Percentiles rank a stretch among this genome's conserved stretches.
These are phyloP conservation scores for Butyriboletus loyo DNA, from an alignment of 768 basidiomycete genomes.

Conservation along the genomic window DNA sequence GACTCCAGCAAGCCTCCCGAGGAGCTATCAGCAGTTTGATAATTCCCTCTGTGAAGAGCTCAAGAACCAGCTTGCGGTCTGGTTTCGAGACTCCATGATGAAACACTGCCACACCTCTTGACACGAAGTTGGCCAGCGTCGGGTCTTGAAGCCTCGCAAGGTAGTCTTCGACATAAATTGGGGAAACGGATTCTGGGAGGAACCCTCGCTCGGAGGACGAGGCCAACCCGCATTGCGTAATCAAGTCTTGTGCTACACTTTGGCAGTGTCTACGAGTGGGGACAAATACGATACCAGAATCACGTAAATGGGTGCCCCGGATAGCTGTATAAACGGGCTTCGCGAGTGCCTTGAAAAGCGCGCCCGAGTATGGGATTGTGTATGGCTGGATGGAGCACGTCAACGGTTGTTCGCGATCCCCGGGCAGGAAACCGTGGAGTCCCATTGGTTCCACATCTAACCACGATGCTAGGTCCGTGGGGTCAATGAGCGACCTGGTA, in stretches of 20 bases:
- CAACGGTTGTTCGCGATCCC: conserved; percentile 79
- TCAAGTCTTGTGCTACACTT: conserved; percentile 72
- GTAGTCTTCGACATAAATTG: conserved; percentile 57
- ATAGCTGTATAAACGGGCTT: conserved; percentile 86
- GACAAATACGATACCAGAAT: conserved; percentile 78
- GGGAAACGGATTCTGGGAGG: conserved; percentile 47
- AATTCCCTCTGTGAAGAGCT: conserved; percentile 77
- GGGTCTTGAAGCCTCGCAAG: conserved; percentile 58
- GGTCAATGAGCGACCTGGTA: conserved; percentile 75
- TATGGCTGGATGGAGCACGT: conserved; percentile 69
- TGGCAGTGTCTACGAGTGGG: conserved; percentile 79
- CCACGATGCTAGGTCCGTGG: conserved; percentile 81
- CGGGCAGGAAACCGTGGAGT: conserved; percentile 76
- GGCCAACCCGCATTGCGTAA: conserved; percentile 83
- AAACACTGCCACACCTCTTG: conserved; percentile 86
- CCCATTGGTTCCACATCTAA: conserved; percentile 62
- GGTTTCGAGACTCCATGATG: conserved; percentile 64
- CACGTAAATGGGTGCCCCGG: conserved; percentile 39
- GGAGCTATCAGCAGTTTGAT: conserved; percentile 80
- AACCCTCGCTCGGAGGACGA: conserved; percentile 68
- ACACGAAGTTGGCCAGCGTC: conserved; percentile 65
- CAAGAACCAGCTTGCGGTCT: conserved; percentile 73
- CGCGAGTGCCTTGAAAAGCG: conserved; percentile 87
- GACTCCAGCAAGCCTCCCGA: conserved; percentile 80
- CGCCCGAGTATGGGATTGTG: conserved; percentile 80